Conservation (phyloP, 192 early-diverging fungal species). For the Bifiguratus adelaidae region DNA sequence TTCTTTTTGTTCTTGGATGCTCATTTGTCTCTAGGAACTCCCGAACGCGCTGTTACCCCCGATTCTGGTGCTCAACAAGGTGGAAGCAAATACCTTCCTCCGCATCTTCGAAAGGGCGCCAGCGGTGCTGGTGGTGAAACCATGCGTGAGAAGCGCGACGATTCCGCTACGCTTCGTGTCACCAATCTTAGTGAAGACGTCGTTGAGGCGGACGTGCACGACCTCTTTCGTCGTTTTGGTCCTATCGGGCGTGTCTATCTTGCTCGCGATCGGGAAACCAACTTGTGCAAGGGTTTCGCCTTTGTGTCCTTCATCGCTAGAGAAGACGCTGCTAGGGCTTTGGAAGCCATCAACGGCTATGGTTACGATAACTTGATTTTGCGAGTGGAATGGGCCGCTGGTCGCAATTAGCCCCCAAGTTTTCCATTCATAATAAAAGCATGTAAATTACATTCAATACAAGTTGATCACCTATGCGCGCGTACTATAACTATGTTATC, state of each 20-base stretch:
- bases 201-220: slow-evolving; percentile 79
- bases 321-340: slow-evolving; percentile 74
- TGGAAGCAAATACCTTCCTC: slow-evolving; percentile 75
- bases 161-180: slow-evolving; percentile 73
- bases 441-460: too few relatives aligned
- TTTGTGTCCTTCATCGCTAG: slow-evolving; percentile 83
- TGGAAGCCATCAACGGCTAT: slow-evolving; percentile 83
- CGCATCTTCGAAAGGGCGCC: slow-evolving; percentile 63
- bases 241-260: slow-evolving; percentile 74
- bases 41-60: slow-evolving; percentile 12
- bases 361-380: slow-evolving; percentile 96
- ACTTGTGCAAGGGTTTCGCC: slow-evolving; percentile 88
- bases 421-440: too few relatives aligned
- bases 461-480: too few relatives aligned
- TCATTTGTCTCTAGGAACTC: not conserved
- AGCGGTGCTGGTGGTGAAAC: slow-evolving; percentile 25
- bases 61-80: slow-evolving; percentile 17
- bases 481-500: too few relatives aligned
- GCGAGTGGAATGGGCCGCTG: slow-evolving; percentile 83
- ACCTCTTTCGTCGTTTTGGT: slow-evolving; percentile 84
- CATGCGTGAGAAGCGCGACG: slow-evolving; percentile 53
- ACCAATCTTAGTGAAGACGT: slow-evolving; percentile 95
- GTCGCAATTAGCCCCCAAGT: too few relatives aligned
- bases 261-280: slow-evolving; percentile 74
- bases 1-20: not conserved